Evolutionary conservation across 2,329 filamentous ascomycete species (phyloP).

Genomic region (Penicillium sumatraense): DNA sequence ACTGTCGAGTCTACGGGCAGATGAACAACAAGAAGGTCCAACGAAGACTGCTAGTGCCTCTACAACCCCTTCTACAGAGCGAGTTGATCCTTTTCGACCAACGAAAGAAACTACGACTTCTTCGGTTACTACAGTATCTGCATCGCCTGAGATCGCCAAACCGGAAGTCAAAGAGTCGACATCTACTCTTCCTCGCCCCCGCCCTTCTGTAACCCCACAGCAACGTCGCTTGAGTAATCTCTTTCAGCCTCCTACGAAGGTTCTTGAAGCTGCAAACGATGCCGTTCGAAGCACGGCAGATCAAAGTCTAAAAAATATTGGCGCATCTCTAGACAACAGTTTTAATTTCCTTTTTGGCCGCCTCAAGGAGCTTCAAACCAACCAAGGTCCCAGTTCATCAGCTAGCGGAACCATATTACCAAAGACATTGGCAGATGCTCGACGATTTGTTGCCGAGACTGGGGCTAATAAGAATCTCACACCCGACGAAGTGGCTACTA

Average conservation of each 20-base stretch:
- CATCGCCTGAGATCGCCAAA: slow-evolving; percentile 35
- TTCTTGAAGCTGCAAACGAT: slow-evolving; percentile 81
- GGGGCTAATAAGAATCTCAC: slow-evolving; percentile 56
- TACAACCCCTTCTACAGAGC: slow-evolving; percentile 30
- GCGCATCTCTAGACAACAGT: slow-evolving; percentile 85
- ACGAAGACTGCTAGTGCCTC: slow-evolving; percentile 55
- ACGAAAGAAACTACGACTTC: slow-evolving; percentile 31
- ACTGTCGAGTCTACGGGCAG: slow-evolving; percentile 80
- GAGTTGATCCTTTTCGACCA: slow-evolving; percentile 29
- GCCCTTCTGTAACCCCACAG: slow-evolving; percentile 51
- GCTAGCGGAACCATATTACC: slow-evolving; percentile 63
- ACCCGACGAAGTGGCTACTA: slow-evolving; percentile 58
- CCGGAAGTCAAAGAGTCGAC: slow-evolving; percentile 33
- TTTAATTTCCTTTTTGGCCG: slow-evolving; percentile 93
- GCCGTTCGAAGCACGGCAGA: slow-evolving; percentile 87
- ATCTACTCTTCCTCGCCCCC: slow-evolving; percentile 39
- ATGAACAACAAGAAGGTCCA: slow-evolving; percentile 74
- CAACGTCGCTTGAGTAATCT: slow-evolving; percentile 82
- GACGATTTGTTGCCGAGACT: slow-evolving; percentile 75
- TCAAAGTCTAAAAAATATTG: slow-evolving; percentile 88
- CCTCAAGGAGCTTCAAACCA: slow-evolving; percentile 69
- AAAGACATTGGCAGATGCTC: slow-evolving; percentile 89
- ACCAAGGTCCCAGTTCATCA: slow-evolving; percentile 50
- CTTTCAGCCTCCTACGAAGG: slow-evolving; percentile 80
- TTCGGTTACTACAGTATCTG: slow-evolving; percentile 33